Base-by-base conservation (phyloP, 495 filamentous ascomycete species). In the Hypoxylon lenormandii region DNA sequence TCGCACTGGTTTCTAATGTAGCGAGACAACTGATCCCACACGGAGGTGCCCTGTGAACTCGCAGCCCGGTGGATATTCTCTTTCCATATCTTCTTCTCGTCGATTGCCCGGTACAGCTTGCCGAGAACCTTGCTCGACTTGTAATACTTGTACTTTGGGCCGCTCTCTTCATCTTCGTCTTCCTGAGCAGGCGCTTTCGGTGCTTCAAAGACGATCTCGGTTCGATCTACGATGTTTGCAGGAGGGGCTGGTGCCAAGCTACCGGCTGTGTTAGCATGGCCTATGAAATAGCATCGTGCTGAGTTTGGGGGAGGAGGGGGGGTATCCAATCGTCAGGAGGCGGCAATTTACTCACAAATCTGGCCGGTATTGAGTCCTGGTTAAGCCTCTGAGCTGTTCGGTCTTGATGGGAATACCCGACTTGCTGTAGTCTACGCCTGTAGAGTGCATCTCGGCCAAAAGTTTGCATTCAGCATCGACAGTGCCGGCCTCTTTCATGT, bases 341-440 rank as follows among this genome's bases (percentile, higher is more conserved):
- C 36, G n/a, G 58, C 49, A 4, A n/a, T 38, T 19, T 3, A 74
- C 79, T 72, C 37, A 80, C 78, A 84, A 84, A 36, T 84, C 81
- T 0, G 82, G 82, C 3, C 80, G 69, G 46, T 53, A 66, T 47
- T 16, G 45, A 0, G 55, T 40, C 15, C 26, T 37, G 23, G 69
- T 77, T 0, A 78, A 64, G 4, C 38, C 15, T 22, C 60, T 36
- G 13, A 83, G 58, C 19, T 74, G 59, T 0, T 19, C 52, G n/a
- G 80, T 26, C 53, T 82, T 72, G 15, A 93, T 91, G 0, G 89
- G 83, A 23, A 87, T 85, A 0, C 92, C 92, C 0, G 90, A 88
- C 73, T 96, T 95, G 1, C 88, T 91, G 66, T 90, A 96, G 74
- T 96, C 92, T 1, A 96, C 92, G 0, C 90, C 92, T 0, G 82